Conservation (phyloP, 2,329 filamentous ascomycete genomes). For the Teratosphaeria nubilosa region DNA sequence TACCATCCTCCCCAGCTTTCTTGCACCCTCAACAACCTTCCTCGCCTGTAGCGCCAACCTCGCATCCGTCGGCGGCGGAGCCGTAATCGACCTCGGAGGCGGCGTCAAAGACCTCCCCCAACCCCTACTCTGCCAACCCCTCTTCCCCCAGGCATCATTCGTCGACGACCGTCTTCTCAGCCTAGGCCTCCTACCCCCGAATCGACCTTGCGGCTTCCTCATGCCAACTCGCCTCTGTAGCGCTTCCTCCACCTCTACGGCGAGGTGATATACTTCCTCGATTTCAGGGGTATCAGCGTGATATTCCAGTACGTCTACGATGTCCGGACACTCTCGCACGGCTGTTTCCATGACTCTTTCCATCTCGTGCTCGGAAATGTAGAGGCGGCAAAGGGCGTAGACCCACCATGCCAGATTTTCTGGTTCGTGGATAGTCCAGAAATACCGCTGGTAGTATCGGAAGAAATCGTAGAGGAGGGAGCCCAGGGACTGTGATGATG, state of each 20-base stretch:
- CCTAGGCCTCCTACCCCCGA: too few relatives aligned
- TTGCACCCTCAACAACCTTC: neutral
- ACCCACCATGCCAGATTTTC: neutral
- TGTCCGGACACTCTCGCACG: neutral
- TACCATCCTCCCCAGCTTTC: neutral
- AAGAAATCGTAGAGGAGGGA: neutral
- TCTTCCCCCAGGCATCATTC: neutral
- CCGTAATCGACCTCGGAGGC: neutral
- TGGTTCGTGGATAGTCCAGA: neutral
- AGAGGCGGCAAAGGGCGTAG: neutral
- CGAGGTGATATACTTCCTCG: neutral
- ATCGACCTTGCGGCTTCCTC: neutral
- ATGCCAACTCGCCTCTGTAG: neutral
- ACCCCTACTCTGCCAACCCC: neutral
- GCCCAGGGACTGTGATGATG: neutral
- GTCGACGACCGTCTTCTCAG: neutral
- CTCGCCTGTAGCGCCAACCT: neutral
- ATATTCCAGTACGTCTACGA: neutral
- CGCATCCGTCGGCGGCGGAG: neutral
- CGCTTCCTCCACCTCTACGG: neutral
- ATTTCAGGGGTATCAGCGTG: neutral
- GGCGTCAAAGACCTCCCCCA: neutral
- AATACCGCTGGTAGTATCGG: neutral
- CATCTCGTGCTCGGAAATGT: neutral
- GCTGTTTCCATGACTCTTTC: neutral